Evolutionary conservation across 169 alveolate genomes (phyloP), one percentile per base, ranked within the genome.

Genomic region (Plasmodium relictum): DNA sequence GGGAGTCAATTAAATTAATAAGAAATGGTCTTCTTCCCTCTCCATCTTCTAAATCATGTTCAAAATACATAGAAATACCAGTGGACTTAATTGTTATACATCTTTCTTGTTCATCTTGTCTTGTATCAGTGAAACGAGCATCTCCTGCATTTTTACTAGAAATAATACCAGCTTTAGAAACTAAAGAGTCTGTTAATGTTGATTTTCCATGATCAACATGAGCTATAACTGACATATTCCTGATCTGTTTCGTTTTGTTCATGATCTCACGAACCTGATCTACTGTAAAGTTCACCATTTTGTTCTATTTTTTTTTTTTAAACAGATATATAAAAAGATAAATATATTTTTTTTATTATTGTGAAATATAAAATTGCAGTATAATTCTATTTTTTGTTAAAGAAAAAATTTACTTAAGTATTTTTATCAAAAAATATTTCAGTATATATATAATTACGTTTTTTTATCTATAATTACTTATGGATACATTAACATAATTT

Each of bases 151-250:
- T 97, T 88, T 98, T 98, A 24, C 98, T 97, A 10, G 99, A 98
- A 83, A 99, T 98, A 88, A 99, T 99, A 68, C 99, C 99, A 42
- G 99, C 99, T 88, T 98, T 98, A 89, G 98, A 97, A 87, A 99
- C 98, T 94, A 98, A 94, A 31, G 99, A 99, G 83, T 98, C 99
- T 39, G 99, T 98, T 74, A 99, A 93, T 72, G 99, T 98, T 74
- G 99, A 98, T 94, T 99, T 99, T 50, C 99, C 99, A 97, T 99
- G 99, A 92, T 99, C 99, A 96, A 99, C 99, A 96, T 98, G 99
- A 74, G 99, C 99, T 91, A 99, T 99, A 93, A 99, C 99, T 73
- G 99, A 98, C 99, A 99, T 98, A 96, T 98, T 98, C 94, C 99
- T 97, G 94, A 99, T 99, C 93, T 98, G 97, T 88, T 98, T 96